These are phyloP conservation scores for Mortierella sp. DNA, from an alignment of 371 early-diverging fungal genomes.

Conservation along the genomic window DNA sequence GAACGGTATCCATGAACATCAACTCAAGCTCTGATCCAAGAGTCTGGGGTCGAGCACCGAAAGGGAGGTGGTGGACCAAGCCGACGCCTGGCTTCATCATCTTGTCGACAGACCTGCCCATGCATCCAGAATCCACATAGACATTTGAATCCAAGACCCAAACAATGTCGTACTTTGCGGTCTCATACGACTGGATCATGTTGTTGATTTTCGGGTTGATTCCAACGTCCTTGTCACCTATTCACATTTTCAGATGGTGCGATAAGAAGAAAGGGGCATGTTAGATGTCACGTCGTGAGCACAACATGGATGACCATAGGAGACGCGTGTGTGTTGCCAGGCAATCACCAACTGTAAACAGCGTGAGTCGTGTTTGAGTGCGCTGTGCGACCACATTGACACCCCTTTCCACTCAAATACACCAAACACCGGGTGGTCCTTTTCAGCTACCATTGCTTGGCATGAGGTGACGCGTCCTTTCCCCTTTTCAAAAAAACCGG, in stretches of 20 bases:
- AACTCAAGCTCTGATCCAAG: constrained; percentile 88
- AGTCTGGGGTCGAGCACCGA: constrained; percentile 76
- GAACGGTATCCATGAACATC: constrained; percentile 87
- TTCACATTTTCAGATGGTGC: no score
- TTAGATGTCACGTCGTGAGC: constrained; percentile 16
- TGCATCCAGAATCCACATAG: constrained; percentile 75
- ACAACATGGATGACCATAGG: constrained; percentile 9
- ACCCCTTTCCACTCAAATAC: no score
- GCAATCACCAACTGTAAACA: no score
- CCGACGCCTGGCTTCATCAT: constrained; percentile 82
- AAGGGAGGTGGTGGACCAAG: constrained; percentile 92
- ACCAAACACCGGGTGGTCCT: no score
- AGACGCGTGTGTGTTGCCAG: constrained; percentile 2
- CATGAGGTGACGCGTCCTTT: no score
- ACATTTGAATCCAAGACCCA: constrained; percentile 97
- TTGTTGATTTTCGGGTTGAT: constrained; percentile 97
- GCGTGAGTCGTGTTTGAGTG: no score
- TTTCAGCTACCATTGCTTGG: no score
- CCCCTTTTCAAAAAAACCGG: no score
- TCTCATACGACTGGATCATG: constrained; percentile 82
- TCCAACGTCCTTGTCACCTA: constrained; percentile 78
- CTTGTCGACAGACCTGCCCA: constrained; percentile 82
- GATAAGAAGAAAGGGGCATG: background rate
- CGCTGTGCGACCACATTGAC: no score
- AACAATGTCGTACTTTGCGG: constrained; percentile 86